Base-by-base conservation (phyloP, 208 protist genomes). In the Crithidia expoeki region DNA sequence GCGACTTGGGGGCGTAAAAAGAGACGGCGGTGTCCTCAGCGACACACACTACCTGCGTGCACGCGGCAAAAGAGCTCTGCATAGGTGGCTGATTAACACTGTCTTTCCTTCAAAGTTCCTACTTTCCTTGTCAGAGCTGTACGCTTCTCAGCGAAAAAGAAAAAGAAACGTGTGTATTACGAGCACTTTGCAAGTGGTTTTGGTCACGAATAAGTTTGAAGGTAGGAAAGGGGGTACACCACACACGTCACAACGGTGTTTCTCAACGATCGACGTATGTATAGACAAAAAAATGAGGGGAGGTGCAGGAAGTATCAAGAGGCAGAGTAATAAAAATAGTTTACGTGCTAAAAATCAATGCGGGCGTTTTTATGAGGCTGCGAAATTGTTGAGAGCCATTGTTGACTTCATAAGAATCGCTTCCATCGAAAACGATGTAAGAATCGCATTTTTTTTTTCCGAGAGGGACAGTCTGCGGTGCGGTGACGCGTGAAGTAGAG, bases 1-100 rank as follows among this genome's bases (percentile, higher is more conserved):
- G 74, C 36, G 79, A 89, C 63, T 91, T 90, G 4, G 88, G 76
- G 10, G 88, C 81, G 72, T 89, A 96, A 65, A 96, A 93, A 25
- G 88, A 71, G 17, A 96, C 83, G 14, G 81, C 72, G 32, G 72
- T 84, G 75, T 96, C 90, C 72, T 96, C 88, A 14, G 86, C 85
- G 9, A 96, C 88, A 46, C 90, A 96, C 6, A 96, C 49, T 12
- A 84, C 88, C 33, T 92, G 84, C 30, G 83, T 66, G 71, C 84
- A 92, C 46, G 88, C 72, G 23, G 88, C 81, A 36, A 96, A 85
- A n/a, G 62, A 94, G 61, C 50, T 86, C 78, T 59, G 84, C 72
- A 77, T 77, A n/a, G n/a, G n/a, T n/a, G n/a, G 19, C 6, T 14
- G 3, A 19, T 9, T 57, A 3, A 11, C 9, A 21, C 46, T 51